Conservation (phyloP, 73 alveolate genomes). For the Tetrahymena borealis region DNA sequence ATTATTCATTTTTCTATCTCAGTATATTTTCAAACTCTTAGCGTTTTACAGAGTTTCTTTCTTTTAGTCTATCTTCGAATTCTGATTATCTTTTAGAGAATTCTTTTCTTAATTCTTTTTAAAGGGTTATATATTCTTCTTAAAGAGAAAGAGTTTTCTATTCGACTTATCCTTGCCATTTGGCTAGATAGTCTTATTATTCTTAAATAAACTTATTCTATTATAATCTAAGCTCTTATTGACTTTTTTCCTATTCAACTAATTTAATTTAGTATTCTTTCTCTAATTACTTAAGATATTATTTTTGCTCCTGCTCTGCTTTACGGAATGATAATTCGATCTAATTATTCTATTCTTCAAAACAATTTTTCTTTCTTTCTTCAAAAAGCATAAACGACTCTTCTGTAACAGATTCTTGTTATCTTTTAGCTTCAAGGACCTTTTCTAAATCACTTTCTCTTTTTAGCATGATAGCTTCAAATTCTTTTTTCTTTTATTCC, state of each 20-base stretch:
- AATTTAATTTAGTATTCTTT: not conserved
- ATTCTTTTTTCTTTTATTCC: not conserved
- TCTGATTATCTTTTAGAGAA: not conserved
- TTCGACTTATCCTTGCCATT: not conserved
- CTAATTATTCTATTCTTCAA: not conserved
- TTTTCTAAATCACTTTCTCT: not conserved
- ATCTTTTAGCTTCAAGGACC: not conserved
- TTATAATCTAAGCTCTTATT: not conserved
- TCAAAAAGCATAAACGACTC: not conserved
- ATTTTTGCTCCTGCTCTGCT: not conserved
- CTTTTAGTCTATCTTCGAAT: not conserved
- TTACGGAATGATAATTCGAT: not conserved
- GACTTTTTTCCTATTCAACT: not conserved
- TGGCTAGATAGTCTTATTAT: not conserved
- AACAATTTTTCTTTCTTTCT: not conserved
- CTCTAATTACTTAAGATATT: not conserved
- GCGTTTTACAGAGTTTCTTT: not conserved
- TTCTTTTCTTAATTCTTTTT: not conserved
- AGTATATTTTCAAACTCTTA: not conserved
- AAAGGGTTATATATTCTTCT: not conserved
- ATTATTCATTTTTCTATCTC: not conserved
- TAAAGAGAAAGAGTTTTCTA: not conserved
- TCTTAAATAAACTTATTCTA: not conserved
- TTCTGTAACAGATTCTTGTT: not conserved
- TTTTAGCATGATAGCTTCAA: not conserved